These are phyloP conservation scores for Dendrobium huoshanense DNA, from an alignment of 106 monocot genomes.

Conservation along the genomic window DNA sequence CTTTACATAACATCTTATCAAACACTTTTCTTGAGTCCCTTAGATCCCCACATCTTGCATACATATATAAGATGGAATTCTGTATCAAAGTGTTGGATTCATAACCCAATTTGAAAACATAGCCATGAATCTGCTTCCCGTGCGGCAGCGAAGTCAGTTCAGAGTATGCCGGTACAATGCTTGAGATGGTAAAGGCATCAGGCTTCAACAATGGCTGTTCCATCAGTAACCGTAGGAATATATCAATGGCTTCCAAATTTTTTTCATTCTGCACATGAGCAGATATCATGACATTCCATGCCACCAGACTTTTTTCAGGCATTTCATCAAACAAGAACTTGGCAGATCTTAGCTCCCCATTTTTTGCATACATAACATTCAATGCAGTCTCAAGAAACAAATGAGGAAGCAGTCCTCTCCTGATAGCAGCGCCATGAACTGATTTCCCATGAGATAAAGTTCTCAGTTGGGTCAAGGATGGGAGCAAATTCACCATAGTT, in stretches of 20 bases:
- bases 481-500: conserved; percentile 63
- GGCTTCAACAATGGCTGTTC: conserved; percentile 25
- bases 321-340: conserved; percentile 43
- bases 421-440: conserved; percentile 59
- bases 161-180: conserved; percentile 50
- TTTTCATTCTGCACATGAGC: conserved; percentile 48
- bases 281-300: conserved; percentile 73
- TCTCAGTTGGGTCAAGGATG: conserved; percentile 30
- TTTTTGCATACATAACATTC: conserved; percentile 59
- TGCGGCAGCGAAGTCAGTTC: conserved; percentile 36
- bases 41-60: conserved; percentile 70
- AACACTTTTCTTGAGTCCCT: conserved; percentile 37
- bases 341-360: conserved; percentile 38
- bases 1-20: conserved; percentile 29
- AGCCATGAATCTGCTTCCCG: conserved; percentile 68
- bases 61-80: conserved; percentile 65
- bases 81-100: conserved; percentile 18
- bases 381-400: conserved; percentile 56
- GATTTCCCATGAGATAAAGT: conserved; percentile 24
- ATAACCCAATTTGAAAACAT: conserved; percentile 38
- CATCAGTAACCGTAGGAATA: conserved; percentile 34
- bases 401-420: conserved; percentile 52
- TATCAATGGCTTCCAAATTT: conserved; percentile 32
- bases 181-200: conserved; percentile 59
- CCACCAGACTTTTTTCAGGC: conserved; percentile 47